Conservation (phyloP, 371 early-diverging fungal species). For the Apophysomyces sp. region DNA sequence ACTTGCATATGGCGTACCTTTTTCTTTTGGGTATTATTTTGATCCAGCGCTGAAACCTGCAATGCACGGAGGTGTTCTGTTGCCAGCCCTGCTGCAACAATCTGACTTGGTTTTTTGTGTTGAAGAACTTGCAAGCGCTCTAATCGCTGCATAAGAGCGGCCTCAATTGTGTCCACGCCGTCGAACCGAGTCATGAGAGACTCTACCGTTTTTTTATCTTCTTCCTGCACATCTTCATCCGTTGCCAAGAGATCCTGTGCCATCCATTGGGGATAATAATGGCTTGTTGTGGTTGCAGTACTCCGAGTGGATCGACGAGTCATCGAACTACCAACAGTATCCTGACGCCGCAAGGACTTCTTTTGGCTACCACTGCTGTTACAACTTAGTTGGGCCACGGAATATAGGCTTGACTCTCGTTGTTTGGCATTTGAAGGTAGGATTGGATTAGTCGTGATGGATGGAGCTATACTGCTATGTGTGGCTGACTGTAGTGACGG, state of each 20-base stretch:
- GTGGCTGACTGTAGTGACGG: background rate
- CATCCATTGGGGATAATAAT: background rate
- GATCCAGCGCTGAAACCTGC: background rate
- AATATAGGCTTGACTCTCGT: background rate
- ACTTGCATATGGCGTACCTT: slow-evolving; percentile 18
- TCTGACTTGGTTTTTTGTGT: slow-evolving; percentile 33
- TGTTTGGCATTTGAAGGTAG: background rate
- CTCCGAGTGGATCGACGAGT: background rate
- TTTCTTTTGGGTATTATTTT: background rate
- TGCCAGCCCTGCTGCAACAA: slow-evolving; percentile 32
- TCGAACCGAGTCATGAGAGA: background rate
- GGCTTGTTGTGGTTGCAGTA: background rate
- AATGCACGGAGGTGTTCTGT: slow-evolving; percentile 43
- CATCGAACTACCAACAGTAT: background rate
- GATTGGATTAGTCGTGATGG: background rate
- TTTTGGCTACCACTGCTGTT: background rate
- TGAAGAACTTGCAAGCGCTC: slow-evolving; percentile 24
- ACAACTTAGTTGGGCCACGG: background rate
- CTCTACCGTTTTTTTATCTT: background rate
- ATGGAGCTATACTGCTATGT: background rate
- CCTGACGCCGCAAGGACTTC: background rate
- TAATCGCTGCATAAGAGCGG: slow-evolving; percentile 30
- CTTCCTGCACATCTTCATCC: background rate
- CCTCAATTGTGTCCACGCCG: slow-evolving; percentile 27
- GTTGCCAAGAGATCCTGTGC: background rate